Evolutionary conservation across 345 rosid genomes (phyloP).

Genomic region (Lumnitzera racemosa): DNA sequence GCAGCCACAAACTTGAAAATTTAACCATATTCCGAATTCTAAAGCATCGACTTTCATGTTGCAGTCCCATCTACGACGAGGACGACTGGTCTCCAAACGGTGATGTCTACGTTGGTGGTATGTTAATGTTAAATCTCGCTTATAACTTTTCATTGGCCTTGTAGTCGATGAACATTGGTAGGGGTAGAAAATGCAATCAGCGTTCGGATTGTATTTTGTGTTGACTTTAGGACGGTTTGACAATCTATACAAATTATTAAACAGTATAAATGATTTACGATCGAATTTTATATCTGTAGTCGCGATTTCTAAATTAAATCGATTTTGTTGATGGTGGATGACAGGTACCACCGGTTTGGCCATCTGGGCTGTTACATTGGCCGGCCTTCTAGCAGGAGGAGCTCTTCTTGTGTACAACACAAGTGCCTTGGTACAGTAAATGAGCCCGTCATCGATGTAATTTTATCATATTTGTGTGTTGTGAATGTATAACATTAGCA

Average conservation of each 20-base stretch:
- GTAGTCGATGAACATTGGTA: background rate
- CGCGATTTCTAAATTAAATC: background rate
- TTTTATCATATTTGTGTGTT: background rate
- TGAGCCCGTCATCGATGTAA: background rate
- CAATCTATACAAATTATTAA: background rate
- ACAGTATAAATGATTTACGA: too few relatives aligned
- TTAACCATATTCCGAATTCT: background rate
- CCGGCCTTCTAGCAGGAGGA: conserved; percentile 77
- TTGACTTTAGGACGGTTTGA: background rate
- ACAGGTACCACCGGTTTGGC: conserved; percentile 73
- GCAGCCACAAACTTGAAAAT: background rate
- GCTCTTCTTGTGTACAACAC: conserved; percentile 94
- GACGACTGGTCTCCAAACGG: conserved; percentile 70
- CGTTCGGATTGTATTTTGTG: background rate
- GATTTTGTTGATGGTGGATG: background rate
- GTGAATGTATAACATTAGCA: background rate
- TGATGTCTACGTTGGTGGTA: conserved; percentile 81
- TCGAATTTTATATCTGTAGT: too few relatives aligned
- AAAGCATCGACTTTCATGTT: background rate
- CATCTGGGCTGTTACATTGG: conserved; percentile 88
- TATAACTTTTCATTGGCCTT: background rate
- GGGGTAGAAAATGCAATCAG: too few relatives aligned
- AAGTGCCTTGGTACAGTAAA: conserved; percentile 86
- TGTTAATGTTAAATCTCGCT: conserved; percentile 2
- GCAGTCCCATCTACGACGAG: conserved; percentile 73